phyloP scores from a whole-genome alignment of 2,329 filamentous ascomycete species.

The Alternaria atra region DNA sequence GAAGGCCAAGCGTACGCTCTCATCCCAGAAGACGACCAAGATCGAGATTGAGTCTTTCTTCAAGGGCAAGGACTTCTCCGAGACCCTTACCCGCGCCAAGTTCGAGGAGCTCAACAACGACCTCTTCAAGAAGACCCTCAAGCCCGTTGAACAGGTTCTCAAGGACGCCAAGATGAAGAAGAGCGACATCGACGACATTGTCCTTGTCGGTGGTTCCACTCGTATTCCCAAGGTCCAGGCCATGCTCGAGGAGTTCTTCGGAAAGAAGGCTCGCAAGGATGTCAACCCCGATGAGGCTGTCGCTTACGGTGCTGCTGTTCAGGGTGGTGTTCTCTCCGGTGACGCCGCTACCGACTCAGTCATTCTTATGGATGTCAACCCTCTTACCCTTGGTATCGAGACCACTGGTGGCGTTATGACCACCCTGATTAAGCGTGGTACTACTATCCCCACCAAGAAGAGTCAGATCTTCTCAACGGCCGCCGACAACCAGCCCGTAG shows the following conservation, averaged over 20 bases:
- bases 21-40: constrained; percentile 87
- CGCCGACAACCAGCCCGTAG: constrained; percentile 94
- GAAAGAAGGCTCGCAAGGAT: constrained; percentile 98
- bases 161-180: constrained; percentile 99
- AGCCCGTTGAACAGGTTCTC: constrained; percentile 98
- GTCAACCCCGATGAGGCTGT: constrained; percentile 99
- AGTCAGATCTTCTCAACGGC: constrained; percentile 97
- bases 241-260: constrained; percentile 95
- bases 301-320: constrained; percentile 95
- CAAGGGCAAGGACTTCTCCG: constrained; percentile 96
- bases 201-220: constrained; percentile 96
- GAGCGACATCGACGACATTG: constrained; percentile 92
- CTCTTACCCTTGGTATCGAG: constrained; percentile 94
- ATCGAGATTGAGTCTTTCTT: constrained; percentile 98
- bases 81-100: constrained; percentile 98
- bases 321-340: constrained; percentile 93
- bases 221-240: constrained; percentile 98
- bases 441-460: constrained; percentile 93
- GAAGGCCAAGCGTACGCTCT: constrained; percentile 98
- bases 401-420: constrained; percentile 98
- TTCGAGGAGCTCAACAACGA: constrained; percentile 99
- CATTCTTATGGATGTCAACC: constrained; percentile 97
- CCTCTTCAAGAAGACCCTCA: constrained; percentile 98
- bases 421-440: constrained; percentile 94
- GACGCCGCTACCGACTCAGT: constrained; percentile 82